Percentiles rank a stretch among this genome's conserved stretches.
phyloP scores from a whole-genome alignment of 352 stramenopile genomes.

The Pythium aphanidermatum region DNA sequence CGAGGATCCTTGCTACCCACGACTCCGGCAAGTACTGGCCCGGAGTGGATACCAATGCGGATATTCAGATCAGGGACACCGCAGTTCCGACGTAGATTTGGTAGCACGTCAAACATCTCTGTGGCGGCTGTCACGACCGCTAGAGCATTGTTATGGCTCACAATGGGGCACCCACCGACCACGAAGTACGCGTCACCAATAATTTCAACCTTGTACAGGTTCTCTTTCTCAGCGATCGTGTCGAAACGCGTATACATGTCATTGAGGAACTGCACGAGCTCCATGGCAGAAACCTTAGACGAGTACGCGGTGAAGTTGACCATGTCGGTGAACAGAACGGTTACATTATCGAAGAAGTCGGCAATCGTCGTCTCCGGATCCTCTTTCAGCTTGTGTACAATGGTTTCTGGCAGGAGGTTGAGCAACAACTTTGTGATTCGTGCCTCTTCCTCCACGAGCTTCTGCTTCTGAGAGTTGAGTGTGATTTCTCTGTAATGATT shows the following conservation, averaged over 20 bases:
- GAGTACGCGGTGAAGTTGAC: constrained; percentile 84
- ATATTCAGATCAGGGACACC: constrained; percentile 78
- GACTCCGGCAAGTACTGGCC: constrained; percentile 73
- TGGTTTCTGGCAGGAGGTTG: constrained; percentile 77
- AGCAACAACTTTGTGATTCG: constrained; percentile 74
- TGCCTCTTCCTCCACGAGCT: constrained; percentile 73
- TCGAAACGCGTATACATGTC: constrained; percentile 88
- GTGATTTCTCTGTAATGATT: constrained; percentile 83
- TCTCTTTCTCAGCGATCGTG: constrained; percentile 76
- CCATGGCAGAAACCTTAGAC: constrained; percentile 72
- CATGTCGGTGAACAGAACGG: constrained; percentile 83
- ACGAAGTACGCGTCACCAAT: constrained; percentile 88
- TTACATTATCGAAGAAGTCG: constrained; percentile 83
- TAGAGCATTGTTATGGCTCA: constrained; percentile 55
- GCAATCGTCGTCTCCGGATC: constrained; percentile 72
- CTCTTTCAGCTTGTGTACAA: constrained; percentile 81
- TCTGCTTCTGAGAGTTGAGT: constrained; percentile 78
- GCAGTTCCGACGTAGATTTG: constrained; percentile 60
- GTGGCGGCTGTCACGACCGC: constrained; percentile 68
- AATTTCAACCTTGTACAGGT: constrained; percentile 89
- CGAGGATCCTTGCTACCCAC: constrained; percentile 78
- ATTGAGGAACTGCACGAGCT: constrained; percentile 87
- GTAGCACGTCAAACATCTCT: constrained; percentile 65
- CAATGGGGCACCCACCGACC: constrained; percentile 59
- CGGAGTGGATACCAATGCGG: constrained; percentile 83